Evolutionary conservation across 2,329 filamentous ascomycete genomes (phyloP), one percentile per base, ranked within the genome.

Genomic region (Trichothecium sympodiale): DNA sequence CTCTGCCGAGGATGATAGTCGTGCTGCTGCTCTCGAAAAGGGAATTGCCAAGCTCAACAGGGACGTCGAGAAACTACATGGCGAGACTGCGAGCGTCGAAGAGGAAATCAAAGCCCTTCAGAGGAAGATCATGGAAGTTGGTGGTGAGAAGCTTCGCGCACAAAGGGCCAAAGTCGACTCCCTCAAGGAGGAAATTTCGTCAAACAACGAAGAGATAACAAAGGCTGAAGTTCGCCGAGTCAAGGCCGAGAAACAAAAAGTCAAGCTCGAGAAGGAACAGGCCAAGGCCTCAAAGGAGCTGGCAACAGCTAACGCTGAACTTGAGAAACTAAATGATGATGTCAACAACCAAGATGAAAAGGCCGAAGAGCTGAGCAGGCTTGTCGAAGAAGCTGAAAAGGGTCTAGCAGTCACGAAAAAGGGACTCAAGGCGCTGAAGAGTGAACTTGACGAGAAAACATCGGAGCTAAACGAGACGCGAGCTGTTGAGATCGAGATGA

Each of bases 81-180:
- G 74, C 8, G 86, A 96, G 59, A 95, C 83, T n/a, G 76, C 83
- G 2, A 91, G 80, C 31, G 78, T 94, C 8, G 91, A 98, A 54
- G 79, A 80, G 17, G 91, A 96, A 57, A 96, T 98, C 60, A 89
- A 94, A 60, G 71, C 71, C 15, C 68, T 98, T 2, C 89, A 98
- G 54, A 81, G 91, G 69, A 94, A 88, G 67, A 98, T 98, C 51
- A 96, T 98, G 91, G 82, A 95, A 58, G 81, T 94, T 43, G 91
- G 91, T 52, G 91, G 91, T 59, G 87, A 96, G 50, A 87, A 85
- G 60, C 76, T 98, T 14, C 80, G 91, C 37, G 75, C 80, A 14
- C 89, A 98, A 55, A 88, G 91, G 48, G 79, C 85, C 41, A 93
- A 83, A 65, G 87, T 98, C 25, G 89, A 96, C 53, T 74, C 79